Conservation (phyloP, 352 stramenopile genomes). For the Aphanomyces invadans region DNA sequence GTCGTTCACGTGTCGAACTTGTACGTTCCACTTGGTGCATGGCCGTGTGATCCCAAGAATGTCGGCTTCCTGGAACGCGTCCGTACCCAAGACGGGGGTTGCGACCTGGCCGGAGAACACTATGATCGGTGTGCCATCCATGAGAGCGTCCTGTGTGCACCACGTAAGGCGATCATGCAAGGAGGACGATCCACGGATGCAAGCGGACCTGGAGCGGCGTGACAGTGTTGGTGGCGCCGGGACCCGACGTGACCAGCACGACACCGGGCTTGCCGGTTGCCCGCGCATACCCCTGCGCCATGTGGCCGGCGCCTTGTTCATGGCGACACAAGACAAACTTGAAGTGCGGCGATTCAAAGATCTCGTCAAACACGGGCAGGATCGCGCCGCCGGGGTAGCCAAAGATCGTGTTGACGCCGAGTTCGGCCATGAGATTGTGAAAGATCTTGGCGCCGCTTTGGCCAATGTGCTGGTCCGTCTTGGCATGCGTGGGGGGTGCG, state of each 20-base stretch:
- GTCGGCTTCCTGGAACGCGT: slow-evolving; percentile 90
- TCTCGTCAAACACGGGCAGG: slow-evolving; percentile 91
- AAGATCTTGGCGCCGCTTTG: slow-evolving; percentile 92
- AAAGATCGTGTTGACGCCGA: slow-evolving; percentile 88
- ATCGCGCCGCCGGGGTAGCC: slow-evolving; percentile 92
- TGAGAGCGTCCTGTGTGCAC: slow-evolving; percentile 82
- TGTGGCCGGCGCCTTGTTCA: slow-evolving; percentile 77
- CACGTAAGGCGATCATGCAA: neutral
- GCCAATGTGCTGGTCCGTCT: slow-evolving; percentile 82
- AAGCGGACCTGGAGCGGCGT: slow-evolving; percentile 69
- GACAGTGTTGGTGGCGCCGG: slow-evolving; percentile 91
- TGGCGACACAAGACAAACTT: slow-evolving; percentile 76
- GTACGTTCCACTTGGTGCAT: slow-evolving; percentile 95
- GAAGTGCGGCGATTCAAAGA: slow-evolving; percentile 82
- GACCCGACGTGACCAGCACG: slow-evolving; percentile 89
- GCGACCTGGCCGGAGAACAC: slow-evolving; percentile 92
- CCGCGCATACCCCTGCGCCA: slow-evolving; percentile 78
- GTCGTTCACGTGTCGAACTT: slow-evolving; percentile 93
- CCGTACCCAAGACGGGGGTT: slow-evolving; percentile 83
- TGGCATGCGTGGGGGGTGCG: neutral
- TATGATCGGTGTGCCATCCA: slow-evolving; percentile 92
- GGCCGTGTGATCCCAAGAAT: slow-evolving; percentile 80
- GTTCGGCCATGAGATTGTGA: slow-evolving; percentile 88
- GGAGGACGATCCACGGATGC: neutral
- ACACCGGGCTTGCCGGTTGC: slow-evolving; percentile 85